These are phyloP conservation scores for Boletus rex-veris DNA, from an alignment of 768 basidiomycete species.

Conservation along the genomic window DNA sequence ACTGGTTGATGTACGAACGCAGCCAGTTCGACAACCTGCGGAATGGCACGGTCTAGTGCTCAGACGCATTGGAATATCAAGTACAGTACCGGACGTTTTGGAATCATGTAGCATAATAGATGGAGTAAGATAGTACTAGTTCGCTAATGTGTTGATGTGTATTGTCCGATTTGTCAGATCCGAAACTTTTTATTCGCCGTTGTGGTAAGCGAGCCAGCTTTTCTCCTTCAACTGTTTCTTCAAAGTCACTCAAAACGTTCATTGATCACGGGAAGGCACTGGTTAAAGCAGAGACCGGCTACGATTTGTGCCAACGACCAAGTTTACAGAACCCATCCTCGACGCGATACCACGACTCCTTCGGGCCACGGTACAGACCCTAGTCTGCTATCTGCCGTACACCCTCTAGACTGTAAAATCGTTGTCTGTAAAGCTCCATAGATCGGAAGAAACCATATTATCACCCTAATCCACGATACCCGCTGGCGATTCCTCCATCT, in stretches of 20 bases:
- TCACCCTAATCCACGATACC: slow-evolving; percentile 22
- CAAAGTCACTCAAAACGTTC: background rate
- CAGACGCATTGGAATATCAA: background rate
- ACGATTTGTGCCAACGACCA: background rate
- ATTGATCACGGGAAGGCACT: background rate
- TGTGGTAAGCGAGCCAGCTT: background rate
- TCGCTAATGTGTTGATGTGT: background rate
- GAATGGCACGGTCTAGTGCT: slow-evolving; percentile 51
- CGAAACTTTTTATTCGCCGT: background rate
- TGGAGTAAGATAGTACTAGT: background rate
- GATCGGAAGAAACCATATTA: slow-evolving; percentile 17
- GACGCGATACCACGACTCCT: slow-evolving; percentile 6
- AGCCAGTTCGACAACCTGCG: slow-evolving; percentile 81
- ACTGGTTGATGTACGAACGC: slow-evolving; percentile 78
- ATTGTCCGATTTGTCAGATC: slow-evolving; percentile 7
- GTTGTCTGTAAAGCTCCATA: slow-evolving; percentile 11
- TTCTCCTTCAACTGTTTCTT: background rate
- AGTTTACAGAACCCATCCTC: background rate
- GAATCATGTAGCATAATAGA: background rate
- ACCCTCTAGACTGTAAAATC: slow-evolving; percentile 16
- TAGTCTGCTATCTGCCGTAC: background rate
- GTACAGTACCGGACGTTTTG: background rate
- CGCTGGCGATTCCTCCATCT: slow-evolving; percentile 9
- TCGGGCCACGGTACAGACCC: too few relatives aligned
- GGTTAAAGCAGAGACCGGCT: background rate